Conservation (phyloP, 148 eudicot species). For the Vaccinium darrowii region DNA sequence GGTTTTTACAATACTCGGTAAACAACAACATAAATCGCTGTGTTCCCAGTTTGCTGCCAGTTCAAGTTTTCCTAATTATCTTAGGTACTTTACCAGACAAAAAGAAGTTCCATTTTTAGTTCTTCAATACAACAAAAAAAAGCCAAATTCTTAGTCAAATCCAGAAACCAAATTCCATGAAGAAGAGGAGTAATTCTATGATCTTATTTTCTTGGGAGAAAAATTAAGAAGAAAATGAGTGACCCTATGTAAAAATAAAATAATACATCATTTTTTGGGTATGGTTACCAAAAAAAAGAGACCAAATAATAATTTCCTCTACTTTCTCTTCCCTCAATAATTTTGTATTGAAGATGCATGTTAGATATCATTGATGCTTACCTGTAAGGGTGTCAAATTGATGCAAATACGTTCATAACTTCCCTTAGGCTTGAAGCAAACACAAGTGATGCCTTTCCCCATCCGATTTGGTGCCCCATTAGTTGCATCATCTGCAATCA, state of each 20-base stretch:
- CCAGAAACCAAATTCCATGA: not conserved
- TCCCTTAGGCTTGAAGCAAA: slow-evolving; percentile 74
- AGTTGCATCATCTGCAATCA: slow-evolving; percentile 61
- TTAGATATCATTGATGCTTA: slow-evolving; percentile 21
- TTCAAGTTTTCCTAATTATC: not conserved
- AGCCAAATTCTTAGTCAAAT: not conserved
- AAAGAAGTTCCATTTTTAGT: not conserved
- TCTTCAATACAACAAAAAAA: not conserved
- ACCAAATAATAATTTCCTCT: not conserved
- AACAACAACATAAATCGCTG: not conserved
- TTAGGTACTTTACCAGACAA: not conserved
- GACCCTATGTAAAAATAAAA: not conserved
- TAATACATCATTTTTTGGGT: not conserved
- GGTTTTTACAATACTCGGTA: not conserved
- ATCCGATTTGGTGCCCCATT: slow-evolving; percentile 56
- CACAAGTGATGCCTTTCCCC: slow-evolving; percentile 70
- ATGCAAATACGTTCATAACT: slow-evolving; percentile 46
- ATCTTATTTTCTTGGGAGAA: not conserved
- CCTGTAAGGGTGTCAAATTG: slow-evolving; percentile 67
- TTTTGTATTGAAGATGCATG: not conserved
- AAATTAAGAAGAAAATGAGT: not conserved
- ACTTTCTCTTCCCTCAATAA: not conserved
- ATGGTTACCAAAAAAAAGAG: not conserved
- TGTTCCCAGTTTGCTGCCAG: not conserved
- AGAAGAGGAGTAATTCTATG: not conserved